A percentile compares a stretch with the other conserved stretches of the same genome.
These are phyloP conservation scores for Scheffersomyces lignosus DNA, from an alignment of 805 yeast species.

Conservation along the genomic window DNA sequence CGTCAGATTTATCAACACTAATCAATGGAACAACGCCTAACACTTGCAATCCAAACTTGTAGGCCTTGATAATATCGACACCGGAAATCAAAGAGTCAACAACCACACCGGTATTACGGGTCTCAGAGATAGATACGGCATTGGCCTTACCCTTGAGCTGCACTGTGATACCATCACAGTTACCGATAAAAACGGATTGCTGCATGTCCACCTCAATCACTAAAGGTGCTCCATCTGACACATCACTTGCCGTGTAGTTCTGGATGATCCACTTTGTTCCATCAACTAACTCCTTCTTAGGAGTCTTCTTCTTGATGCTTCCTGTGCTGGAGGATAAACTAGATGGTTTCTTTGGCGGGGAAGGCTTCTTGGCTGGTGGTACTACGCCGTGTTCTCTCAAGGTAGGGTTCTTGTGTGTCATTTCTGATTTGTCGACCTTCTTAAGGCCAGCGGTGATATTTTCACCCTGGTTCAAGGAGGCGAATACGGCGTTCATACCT, in stretches of 20 bases:
- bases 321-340: constrained; percentile 54
- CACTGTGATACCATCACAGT: constrained; percentile 69
- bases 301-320: constrained; percentile 31
- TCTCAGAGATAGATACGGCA: constrained; percentile 76
- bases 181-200: constrained; percentile 87
- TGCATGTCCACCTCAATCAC: constrained; percentile 76
- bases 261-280: constrained; percentile 85
- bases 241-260: constrained; percentile 59
- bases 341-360: constrained; percentile 82
- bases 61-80: constrained; percentile 80
- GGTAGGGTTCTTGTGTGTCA: constrained; percentile 90
- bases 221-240: constrained; percentile 53
- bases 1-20: constrained; percentile 84
- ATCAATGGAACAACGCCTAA: constrained; percentile 80
- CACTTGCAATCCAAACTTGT: constrained; percentile 81
- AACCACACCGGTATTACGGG: constrained; percentile 71
- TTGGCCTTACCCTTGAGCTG: constrained; percentile 90
- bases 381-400: constrained; percentile 54
- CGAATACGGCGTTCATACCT: constrained; percentile 87
- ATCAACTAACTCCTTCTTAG: constrained; percentile 70
- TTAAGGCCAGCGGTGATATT: constrained; percentile 79
- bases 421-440: constrained; percentile 89
- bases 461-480: constrained; percentile 86
- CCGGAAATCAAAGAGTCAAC: constrained; percentile 86
- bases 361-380: constrained; percentile 54